These are phyloP conservation scores for Crucibulum cyathiforme DNA, from an alignment of 1,284 basidiomycete genomes.

Conservation along the genomic window DNA sequence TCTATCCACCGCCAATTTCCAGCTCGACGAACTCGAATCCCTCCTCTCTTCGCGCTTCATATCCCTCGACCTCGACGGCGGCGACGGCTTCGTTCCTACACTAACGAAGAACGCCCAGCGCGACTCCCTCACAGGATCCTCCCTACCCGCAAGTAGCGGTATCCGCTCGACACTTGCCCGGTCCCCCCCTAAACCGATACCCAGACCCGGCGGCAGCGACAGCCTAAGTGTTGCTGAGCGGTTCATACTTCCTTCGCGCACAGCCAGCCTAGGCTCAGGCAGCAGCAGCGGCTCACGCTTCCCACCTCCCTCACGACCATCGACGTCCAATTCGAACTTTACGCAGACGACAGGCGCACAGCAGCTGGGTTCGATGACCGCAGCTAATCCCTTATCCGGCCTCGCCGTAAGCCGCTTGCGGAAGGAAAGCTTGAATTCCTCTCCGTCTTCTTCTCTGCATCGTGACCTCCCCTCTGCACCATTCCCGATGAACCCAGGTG, in stretches of 20 bases:
- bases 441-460: conserved; percentile 34
- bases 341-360: too few relatives aligned
- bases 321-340: conserved; percentile 10
- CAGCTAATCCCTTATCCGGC: conserved; percentile 23
- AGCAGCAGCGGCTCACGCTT: conserved; percentile 22
- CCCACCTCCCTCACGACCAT: conserved; percentile 23
- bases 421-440: conserved; percentile 34
- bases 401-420: conserved; percentile 31
- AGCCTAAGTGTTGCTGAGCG: conserved; percentile 52
- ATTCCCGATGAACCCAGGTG: not conserved
- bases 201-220: conserved; percentile 9
- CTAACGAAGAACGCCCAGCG: conserved; percentile 52
- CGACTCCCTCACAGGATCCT: conserved; percentile 42
- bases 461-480: conserved; percentile 1
- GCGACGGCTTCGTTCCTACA: conserved; percentile 68
- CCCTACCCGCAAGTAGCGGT: conserved; percentile 27
- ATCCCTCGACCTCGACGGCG: conserved; percentile 59
- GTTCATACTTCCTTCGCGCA: conserved; percentile 55
- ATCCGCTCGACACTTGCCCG: conserved; percentile 15
- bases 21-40: conserved; percentile 75
- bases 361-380: not conserved
- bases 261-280: conserved; percentile 16
- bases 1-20: conserved; percentile 69
- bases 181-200: conserved; percentile 24
- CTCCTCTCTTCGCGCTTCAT: conserved; percentile 75